Conservation (phyloP, 2,329 filamentous ascomycete species). For the Dactylellina leptospora region DNA sequence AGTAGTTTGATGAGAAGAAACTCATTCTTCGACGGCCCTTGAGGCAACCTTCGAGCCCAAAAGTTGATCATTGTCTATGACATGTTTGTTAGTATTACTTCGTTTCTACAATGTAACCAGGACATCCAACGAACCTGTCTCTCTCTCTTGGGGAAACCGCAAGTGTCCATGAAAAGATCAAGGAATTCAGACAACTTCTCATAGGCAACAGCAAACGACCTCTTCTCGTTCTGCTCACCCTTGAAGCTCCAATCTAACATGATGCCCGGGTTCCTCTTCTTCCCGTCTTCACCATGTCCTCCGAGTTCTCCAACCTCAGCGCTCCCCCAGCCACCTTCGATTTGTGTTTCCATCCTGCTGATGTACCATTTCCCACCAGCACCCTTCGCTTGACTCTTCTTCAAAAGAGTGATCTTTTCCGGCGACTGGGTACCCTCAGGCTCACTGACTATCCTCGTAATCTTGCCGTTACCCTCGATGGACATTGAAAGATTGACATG, state of each 20-base stretch:
- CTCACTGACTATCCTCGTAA: slow-evolving; percentile 48
- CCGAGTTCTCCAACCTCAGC: slow-evolving; percentile 48
- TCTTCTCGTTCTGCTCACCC: slow-evolving; percentile 54
- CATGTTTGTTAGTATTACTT: slow-evolving; percentile 33
- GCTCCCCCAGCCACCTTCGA: slow-evolving; percentile 49
- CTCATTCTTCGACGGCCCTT: slow-evolving; percentile 49
- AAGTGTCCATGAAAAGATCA: slow-evolving; percentile 55
- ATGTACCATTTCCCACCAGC: slow-evolving; percentile 52
- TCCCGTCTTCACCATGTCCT: slow-evolving; percentile 45
- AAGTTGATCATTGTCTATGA: slow-evolving; percentile 52
- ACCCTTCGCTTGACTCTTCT: slow-evolving; percentile 49
- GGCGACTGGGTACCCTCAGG: slow-evolving; percentile 43
- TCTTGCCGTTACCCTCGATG: slow-evolving; percentile 52
- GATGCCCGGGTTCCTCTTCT: slow-evolving; percentile 49
- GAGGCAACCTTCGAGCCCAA: slow-evolving; percentile 53
- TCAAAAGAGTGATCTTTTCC: slow-evolving; percentile 47
- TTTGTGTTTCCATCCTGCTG: slow-evolving; percentile 48
- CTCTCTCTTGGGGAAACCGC: slow-evolving; percentile 53
- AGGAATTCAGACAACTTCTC: slow-evolving; percentile 52
- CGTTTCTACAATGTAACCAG: background rate
- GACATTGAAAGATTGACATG: slow-evolving; percentile 51
- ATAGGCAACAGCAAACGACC: slow-evolving; percentile 53
- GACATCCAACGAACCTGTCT: slow-evolving; percentile 35
- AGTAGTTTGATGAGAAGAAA: slow-evolving; percentile 55
- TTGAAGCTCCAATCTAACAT: slow-evolving; percentile 53